Base-by-base conservation (phyloP, 331 rosid genomes). In the Phaseolus coccineus region DNA sequence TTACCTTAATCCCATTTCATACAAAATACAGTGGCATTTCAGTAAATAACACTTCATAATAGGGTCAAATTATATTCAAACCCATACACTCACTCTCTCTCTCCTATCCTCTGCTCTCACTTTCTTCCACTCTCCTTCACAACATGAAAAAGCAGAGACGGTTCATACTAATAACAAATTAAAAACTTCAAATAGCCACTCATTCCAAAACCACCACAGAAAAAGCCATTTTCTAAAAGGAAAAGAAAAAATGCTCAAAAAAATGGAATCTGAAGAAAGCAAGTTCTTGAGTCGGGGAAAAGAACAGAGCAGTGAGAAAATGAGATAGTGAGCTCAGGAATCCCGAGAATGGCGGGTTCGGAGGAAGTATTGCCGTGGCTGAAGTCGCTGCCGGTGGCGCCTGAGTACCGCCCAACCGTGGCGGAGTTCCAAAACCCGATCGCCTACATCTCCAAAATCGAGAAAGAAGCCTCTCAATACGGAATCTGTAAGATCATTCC, bases 401-500 rank as follows among this genome's bases (percentile, higher is more conserved):
- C 97, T 0, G 98, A 92, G 83, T 92, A 92, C 80, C 83, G 89
- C 13, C 98, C 97, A 0, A 87, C 82, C 27, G 57, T 79, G 27
- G 84, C 96, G 1, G 98, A 95, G 91, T 95, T 95, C 79, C 94
- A 92, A 85, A 97, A 95, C 91, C 98, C 97, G 68, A 95, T 95
- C 77, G 82, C 88, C 6, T 95, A 95, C 92, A 95, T 92, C 87
- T 95, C 85, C 80, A 95, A 95, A 90, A 95, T 95, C 93, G 97
- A 95, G 84, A 92, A 91, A 24, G 94, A 94, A 75, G 98, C 98
- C 3, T 94, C 97, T 6, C 78, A 85, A 79, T 94, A 74, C 63
- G 98, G 97, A 53, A 95, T 95, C 92, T 95, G 97, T 86, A 95
- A 95, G 85, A 95, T 95, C 85, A 88, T 95, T 0, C 97, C 98